Conservation (phyloP, 1,284 basidiomycete species). For the Schizopora paradoxa region DNA sequence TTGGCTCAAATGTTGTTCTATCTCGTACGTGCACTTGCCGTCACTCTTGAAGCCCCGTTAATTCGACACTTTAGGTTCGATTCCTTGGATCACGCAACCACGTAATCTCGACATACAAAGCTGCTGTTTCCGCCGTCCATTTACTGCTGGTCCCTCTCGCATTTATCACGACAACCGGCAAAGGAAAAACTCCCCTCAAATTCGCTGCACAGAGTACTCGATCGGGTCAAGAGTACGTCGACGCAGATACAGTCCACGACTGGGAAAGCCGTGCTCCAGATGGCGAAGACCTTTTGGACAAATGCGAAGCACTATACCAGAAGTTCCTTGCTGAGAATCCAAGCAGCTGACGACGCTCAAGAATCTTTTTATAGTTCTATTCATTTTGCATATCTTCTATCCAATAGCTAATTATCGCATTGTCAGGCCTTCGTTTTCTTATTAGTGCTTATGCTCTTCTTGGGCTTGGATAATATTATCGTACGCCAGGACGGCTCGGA, state of each 20-base stretch:
- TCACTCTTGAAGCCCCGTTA: conserved; percentile 2
- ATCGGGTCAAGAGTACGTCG: conserved; percentile 51
- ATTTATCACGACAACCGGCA: conserved; percentile 34
- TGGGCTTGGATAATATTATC: conserved; percentile 9
- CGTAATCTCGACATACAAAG: conserved; percentile 52
- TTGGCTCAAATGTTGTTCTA: conserved; percentile 62
- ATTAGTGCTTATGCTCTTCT: not conserved
- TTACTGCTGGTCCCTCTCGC: conserved; percentile 49
- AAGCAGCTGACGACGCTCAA: too few relatives aligned
- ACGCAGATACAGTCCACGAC: conserved; percentile 39
- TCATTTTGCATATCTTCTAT: not conserved
- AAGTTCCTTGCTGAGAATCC: conserved; percentile 21
- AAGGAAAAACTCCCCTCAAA: conserved; percentile 32
- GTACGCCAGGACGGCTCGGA: conserved; percentile 13
- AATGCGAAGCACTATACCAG: conserved; percentile 48
- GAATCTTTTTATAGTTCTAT: not conserved
- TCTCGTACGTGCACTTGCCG: conserved; percentile 46
- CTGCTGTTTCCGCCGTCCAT: conserved; percentile 61
- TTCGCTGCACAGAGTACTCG: conserved; percentile 52
- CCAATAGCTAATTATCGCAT: not conserved
- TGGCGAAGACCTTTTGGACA: conserved; percentile 42
- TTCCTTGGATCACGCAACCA: conserved; percentile 61
- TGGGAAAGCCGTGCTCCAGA: conserved; percentile 46
- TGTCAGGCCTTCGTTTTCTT: not conserved
- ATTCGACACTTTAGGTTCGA: conserved; percentile 45